A percentile compares a stretch with the other conserved stretches of the same genome.
Conservation (phyloP, 352 stramenopile species). For the Phytophthora litchii region DNA sequence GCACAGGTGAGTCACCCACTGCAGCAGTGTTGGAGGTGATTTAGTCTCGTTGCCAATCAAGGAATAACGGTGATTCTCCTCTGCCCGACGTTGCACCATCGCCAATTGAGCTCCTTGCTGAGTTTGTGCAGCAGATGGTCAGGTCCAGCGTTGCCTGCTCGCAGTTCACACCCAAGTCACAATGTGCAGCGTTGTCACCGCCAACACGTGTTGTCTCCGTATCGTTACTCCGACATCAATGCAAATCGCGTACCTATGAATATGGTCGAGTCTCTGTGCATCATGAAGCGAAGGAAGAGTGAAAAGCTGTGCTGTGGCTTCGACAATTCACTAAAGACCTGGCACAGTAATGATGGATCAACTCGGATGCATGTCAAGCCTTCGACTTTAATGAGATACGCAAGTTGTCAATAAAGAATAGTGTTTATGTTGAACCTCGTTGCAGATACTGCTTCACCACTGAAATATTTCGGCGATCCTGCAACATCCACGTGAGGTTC, state of each 20-base stretch:
- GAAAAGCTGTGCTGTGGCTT: slow-evolving; percentile 17
- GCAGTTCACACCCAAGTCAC: slow-evolving; percentile 6
- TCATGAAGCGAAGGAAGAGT: slow-evolving; percentile 12
- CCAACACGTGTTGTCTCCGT: slow-evolving; percentile 19
- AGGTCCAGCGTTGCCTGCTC: slow-evolving; percentile 23
- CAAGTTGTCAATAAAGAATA: not conserved
- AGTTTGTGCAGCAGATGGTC: slow-evolving; percentile 26
- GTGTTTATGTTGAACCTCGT: not conserved
- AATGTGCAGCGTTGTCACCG: not conserved
- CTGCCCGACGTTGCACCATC: slow-evolving; percentile 29
- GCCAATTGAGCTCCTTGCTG: slow-evolving; percentile 30
- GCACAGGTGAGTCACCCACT: not conserved
- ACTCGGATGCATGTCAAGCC: no score
- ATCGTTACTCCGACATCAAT: not conserved
- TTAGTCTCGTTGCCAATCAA: slow-evolving; percentile 25
- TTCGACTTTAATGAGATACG: not conserved
- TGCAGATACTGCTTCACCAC: slow-evolving; percentile 33
- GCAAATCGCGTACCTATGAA: no score
- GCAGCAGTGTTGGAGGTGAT: slow-evolving; percentile 4
- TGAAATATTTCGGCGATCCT: slow-evolving; percentile 34
- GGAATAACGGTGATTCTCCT: slow-evolving; percentile 24
- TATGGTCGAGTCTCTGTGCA: no score
- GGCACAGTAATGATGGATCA: slow-evolving; percentile 7
- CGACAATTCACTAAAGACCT: slow-evolving; percentile 1
- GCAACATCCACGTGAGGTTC: slow-evolving; percentile 31